Conservation (phyloP, 345 rosid species). For the Eucalyptus regnans region DNA sequence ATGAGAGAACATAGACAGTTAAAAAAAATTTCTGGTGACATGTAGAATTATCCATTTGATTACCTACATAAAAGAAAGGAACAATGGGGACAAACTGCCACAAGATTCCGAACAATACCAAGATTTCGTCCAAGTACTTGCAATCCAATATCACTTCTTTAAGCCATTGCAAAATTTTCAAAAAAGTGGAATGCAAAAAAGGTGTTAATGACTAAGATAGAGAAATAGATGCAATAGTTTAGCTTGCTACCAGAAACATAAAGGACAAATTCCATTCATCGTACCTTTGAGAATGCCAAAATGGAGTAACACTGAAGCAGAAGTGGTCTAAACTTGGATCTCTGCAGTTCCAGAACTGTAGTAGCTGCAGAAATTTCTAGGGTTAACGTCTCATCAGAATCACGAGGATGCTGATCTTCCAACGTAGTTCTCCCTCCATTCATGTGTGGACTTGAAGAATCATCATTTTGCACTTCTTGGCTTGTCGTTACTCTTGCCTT, state of each 20-base stretch:
- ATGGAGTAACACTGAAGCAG: constrained; percentile 43
- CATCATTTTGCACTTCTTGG: constrained; percentile 39
- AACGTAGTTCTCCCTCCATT: constrained; percentile 11
- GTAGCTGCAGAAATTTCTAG: constrained; percentile 47
- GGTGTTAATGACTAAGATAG: neutral
- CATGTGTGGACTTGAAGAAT: constrained; percentile 10
- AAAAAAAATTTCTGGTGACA: neutral
- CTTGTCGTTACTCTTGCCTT: constrained; percentile 32
- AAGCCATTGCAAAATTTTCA: neutral
- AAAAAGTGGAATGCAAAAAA: neutral
- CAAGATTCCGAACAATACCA: neutral
- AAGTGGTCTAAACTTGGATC: constrained; percentile 77
- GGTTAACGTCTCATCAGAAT: constrained; percentile 14
- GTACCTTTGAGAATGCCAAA: constrained; percentile 54
- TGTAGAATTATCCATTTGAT: neutral
- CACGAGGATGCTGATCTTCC: constrained; percentile 12
- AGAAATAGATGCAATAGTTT: neutral
- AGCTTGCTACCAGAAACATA: neutral
- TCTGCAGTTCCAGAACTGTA: constrained; percentile 46
- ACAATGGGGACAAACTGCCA: neutral
- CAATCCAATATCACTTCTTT: neutral
- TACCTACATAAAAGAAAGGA: neutral
- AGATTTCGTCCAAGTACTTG: neutral
- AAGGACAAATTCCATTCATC: neutral
- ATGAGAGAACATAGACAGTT: neutral